These are phyloP conservation scores for Dentipellis sp. DNA, from an alignment of 768 basidiomycete genomes.

Conservation along the genomic window DNA sequence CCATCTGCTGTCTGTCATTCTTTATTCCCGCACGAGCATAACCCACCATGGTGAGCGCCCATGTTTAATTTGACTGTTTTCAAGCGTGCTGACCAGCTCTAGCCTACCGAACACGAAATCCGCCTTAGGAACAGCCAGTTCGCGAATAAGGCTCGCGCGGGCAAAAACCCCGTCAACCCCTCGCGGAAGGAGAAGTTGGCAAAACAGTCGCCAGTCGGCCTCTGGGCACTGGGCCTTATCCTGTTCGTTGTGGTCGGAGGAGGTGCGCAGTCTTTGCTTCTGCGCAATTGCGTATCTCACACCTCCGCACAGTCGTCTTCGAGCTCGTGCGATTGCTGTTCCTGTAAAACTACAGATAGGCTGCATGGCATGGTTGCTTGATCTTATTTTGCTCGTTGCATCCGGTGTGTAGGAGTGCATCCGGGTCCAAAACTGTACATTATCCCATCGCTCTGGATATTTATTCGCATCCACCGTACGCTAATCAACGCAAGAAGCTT, in stretches of 20 bases:
- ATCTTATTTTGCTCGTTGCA: neutral
- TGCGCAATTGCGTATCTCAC: neutral
- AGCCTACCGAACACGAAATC: constrained; percentile 62
- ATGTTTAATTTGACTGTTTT: neutral
- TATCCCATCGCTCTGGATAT: neutral
- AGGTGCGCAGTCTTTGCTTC: constrained; percentile 36
- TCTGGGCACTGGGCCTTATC: constrained; percentile 67
- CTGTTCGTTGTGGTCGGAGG: constrained; percentile 76
- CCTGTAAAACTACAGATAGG: constrained; percentile 31
- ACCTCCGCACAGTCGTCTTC: constrained; percentile 48
- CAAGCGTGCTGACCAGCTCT: neutral
- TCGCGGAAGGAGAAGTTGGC: constrained; percentile 64
- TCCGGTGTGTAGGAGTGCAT: neutral
- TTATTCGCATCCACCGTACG: neutral
- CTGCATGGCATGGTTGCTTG: neutral
- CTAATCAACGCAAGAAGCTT: neutral
- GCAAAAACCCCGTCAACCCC: constrained; percentile 67
- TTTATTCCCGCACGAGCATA: neutral
- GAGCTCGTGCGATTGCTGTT: constrained; percentile 62
- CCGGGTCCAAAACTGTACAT: no score
- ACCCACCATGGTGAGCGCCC: neutral
- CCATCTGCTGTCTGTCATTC: constrained; percentile 1
- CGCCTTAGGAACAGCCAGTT: constrained; percentile 77
- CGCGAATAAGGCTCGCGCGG: constrained; percentile 58
- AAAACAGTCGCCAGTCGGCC: constrained; percentile 66